phyloP scores from a whole-genome alignment of 148 eudicot species.

The Vaccinium corymbosum region DNA sequence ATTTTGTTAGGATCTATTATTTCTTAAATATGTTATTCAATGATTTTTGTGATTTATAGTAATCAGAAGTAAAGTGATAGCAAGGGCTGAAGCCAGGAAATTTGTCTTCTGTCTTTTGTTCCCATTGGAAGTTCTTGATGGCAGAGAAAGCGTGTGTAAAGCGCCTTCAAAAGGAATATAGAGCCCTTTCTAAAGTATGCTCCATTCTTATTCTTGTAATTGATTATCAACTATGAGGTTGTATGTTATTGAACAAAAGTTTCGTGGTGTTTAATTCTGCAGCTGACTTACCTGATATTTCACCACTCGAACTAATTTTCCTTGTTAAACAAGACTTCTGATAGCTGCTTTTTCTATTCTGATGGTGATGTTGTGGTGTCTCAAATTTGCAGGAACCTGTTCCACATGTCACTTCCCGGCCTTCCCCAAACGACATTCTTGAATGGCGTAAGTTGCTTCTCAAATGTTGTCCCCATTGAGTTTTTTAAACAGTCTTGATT shows the following conservation, averaged over 20 bases:
- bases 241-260: not conserved
- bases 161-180: slow-evolving; percentile 29
- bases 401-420: slow-evolving; percentile 80
- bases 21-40: not conserved
- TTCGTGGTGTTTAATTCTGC: not conserved
- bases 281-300: not conserved
- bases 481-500: not conserved
- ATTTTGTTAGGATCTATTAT: not conserved
- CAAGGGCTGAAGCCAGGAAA: slow-evolving; percentile 2
- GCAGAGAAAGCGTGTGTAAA: slow-evolving; percentile 30
- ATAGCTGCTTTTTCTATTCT: not conserved
- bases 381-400: slow-evolving; percentile 71
- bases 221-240: not conserved
- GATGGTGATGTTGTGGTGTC: slow-evolving; percentile 6
- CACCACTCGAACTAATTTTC: not conserved
- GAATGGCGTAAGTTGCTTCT: slow-evolving; percentile 88
- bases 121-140: slow-evolving; percentile 15
- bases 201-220: not conserved
- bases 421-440: slow-evolving; percentile 84
- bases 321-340: not conserved
- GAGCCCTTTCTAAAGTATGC: slow-evolving; percentile 31
- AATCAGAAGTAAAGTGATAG: not conserved
- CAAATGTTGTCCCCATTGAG: too few relatives aligned
- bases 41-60: not conserved
- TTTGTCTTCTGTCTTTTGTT: not conserved